Evolutionary conservation across 495 filamentous ascomycete species (phyloP), one percentile per base, ranked within the genome.

Genomic region (Tirmania nivea): DNA sequence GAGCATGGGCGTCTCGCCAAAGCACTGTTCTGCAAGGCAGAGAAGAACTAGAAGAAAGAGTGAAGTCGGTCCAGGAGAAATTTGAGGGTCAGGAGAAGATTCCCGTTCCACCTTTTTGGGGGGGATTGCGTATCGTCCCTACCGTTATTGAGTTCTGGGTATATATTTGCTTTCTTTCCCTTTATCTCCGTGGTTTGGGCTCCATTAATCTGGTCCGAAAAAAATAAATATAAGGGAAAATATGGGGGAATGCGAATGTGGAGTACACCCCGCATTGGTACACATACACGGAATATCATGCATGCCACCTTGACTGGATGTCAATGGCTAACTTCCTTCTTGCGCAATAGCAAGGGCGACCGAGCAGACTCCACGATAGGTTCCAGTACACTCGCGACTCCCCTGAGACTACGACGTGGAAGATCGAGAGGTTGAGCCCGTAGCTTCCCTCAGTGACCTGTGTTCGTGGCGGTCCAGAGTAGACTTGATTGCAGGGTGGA

Each of bases 1-100:
- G 90, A 7, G 90, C 84, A 10, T 96, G 90, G 90, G 86, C 90
- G 10, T 92, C 84, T 68, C 75, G 71, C 70, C 88, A 95, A 75
- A 89, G 84, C 63, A 68, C 73, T 56, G 83, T 83, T 39, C 65
- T 92, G 47, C 66, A 65, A 67, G 59, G 48, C 37, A 61, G 62
- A 49, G 54, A 52, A 10, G n/a, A 59, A 10, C 19, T 68, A 35
- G 60, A 59, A 34, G 61, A 66, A 51, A 64, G 69, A 56, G 68
- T 67, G 5, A 63, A 67, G 21, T 63, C 62, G 21, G 66, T 57
- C 14, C 65, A 63, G 10, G 57, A 65, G 49, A 65, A 66, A 60
- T 96, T 92, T 68, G 77, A 80, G 37, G 80, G 76, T 10, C 48
- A 71, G 57, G 80, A 94, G 54, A 64, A 82, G 39, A 92, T 97